A percentile compares a stretch with the other conserved stretches of the same genome.
Conservation (phyloP, 345 rosid genomes). For the Brassica incana region DNA sequence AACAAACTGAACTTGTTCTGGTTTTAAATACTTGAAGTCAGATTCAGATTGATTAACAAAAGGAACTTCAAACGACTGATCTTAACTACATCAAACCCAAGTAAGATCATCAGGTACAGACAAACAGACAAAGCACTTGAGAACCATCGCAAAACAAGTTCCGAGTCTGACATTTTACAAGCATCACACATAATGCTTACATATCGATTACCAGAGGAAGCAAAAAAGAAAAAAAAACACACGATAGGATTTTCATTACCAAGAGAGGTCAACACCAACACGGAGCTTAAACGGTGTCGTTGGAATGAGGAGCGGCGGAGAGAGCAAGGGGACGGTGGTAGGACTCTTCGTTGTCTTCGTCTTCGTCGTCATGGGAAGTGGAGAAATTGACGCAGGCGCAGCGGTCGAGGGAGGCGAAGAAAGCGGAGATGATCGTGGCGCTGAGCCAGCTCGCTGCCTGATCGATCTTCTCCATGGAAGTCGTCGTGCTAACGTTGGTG, state of each 20-base stretch:
- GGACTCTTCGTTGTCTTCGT: slow-evolving; percentile 44
- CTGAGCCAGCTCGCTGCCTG: slow-evolving; percentile 62
- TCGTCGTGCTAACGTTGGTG: slow-evolving; percentile 32
- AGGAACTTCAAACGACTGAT: background rate
- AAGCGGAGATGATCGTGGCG: slow-evolving; percentile 66
- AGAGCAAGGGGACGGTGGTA: slow-evolving; percentile 52
- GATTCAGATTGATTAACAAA: too few relatives aligned
- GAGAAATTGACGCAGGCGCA: slow-evolving; percentile 76
- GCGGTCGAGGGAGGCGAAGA: slow-evolving; percentile 77
- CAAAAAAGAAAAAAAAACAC: background rate
- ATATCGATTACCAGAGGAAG: background rate
- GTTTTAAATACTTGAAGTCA: too few relatives aligned
- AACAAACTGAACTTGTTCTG: background rate
- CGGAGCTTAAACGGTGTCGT: slow-evolving; percentile 30
- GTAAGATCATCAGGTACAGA: slow-evolving; percentile 4
- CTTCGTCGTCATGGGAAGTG: slow-evolving; percentile 65
- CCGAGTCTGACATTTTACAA: background rate
- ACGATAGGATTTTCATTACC: background rate
- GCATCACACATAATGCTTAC: background rate
- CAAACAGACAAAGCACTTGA: background rate
- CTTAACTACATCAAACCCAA: background rate
- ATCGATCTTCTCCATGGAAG: slow-evolving; percentile 48
- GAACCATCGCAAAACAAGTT: background rate
- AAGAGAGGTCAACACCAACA: background rate
- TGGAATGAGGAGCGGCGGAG: slow-evolving; percentile 33